phyloP scores from a whole-genome alignment of 192 early-diverging fungal species.

The Mortierella alpina region DNA sequence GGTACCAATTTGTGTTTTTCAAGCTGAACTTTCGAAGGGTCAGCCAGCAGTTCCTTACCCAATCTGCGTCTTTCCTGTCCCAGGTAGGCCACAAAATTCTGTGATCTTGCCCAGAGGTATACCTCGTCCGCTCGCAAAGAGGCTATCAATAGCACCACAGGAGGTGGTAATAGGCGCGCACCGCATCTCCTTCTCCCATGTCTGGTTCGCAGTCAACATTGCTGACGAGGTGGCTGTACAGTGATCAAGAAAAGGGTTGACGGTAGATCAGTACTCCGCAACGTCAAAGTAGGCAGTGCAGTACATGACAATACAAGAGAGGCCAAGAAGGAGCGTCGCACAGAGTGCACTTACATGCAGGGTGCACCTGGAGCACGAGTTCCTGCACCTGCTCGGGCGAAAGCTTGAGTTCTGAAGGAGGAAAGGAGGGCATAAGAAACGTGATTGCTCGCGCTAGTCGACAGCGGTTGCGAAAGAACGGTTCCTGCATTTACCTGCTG shows the following conservation, averaged over 20 bases:
- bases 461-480: not conserved
- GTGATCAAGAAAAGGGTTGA: not conserved
- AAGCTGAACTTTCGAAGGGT: not conserved
- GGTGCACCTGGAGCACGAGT: slow-evolving; percentile 14
- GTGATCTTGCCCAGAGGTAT: slow-evolving; percentile 39
- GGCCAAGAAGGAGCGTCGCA: not conserved
- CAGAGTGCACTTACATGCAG: slow-evolving; percentile 1
- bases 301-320: not conserved
- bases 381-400: slow-evolving; percentile 13
- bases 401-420: slow-evolving; percentile 22
- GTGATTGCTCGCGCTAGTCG: not conserved
- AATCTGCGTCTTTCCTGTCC: slow-evolving; percentile 42
- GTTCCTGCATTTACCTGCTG: not conserved
- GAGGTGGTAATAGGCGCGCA: slow-evolving; percentile 33
- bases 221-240: not conserved
- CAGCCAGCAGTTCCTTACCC: slow-evolving; percentile 12
- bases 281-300: no score
- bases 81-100: slow-evolving; percentile 33
- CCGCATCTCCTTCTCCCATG: slow-evolving; percentile 22
- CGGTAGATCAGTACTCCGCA: not conserved
- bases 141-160: slow-evolving; percentile 20
- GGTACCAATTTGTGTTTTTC: not conserved
- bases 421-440: not conserved
- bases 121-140: slow-evolving; percentile 25
- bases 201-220: slow-evolving; percentile 14